Evolutionary conservation across 148 eudicot genomes (phyloP).

Genomic region (Rhododendron ferrugineum): DNA sequence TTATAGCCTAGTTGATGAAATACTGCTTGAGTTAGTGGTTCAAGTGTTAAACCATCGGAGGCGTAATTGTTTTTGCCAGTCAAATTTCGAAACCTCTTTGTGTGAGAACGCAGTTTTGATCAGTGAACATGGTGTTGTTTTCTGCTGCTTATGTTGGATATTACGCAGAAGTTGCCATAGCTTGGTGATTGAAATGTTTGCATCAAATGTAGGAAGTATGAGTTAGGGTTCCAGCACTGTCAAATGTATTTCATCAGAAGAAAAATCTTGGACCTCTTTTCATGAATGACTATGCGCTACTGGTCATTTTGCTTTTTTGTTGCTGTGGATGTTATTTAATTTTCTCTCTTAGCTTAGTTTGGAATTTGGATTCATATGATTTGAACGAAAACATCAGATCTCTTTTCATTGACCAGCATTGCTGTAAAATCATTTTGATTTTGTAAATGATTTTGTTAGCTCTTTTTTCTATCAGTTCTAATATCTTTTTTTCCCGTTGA

Average conservation of each 20-base stretch:
- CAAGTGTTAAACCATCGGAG: not conserved
- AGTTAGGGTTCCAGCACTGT: not conserved
- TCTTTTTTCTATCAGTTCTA: not conserved
- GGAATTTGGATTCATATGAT: not conserved
- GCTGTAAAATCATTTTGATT: not conserved
- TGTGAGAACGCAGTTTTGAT: not conserved
- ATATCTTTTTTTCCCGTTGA: not conserved
- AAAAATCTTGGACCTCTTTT: not conserved
- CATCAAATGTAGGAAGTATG: not conserved
- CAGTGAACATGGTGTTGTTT: not conserved
- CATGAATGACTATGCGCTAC: not conserved
- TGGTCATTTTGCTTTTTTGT: not conserved
- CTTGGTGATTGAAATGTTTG: not conserved
- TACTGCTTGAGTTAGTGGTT: conserved; percentile 4
- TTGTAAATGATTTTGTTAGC: not conserved
- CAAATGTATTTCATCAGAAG: not conserved
- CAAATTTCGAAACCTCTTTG: not conserved
- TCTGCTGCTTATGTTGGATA: not conserved
- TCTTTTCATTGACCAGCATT: not conserved
- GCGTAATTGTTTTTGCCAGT: not conserved
- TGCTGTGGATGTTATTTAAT: not conserved
- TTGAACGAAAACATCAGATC: not conserved
- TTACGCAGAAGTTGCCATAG: not conserved
- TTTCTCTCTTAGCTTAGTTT: not conserved
- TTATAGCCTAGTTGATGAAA: not conserved